Evolutionary conservation across 352 stramenopile genomes (phyloP), one percentile per base, ranked within the genome.

Genomic region (Blastocystis sp.): DNA sequence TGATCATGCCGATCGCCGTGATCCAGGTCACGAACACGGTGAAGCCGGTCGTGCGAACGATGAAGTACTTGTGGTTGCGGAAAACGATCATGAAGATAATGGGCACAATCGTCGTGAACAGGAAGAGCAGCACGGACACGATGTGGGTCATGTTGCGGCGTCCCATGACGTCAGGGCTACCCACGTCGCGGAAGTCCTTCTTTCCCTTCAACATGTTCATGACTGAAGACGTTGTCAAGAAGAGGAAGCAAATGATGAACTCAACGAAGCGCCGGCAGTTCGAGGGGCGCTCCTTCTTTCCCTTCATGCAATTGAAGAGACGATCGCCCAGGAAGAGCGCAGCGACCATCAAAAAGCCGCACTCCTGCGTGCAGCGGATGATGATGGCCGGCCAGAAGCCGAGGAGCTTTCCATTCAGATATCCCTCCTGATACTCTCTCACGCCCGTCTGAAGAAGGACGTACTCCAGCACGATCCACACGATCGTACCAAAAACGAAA

Each of bases 101-200:
- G 42, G 66, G 66, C 48, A 76, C 66, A 28, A 76, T 57, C 11
- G 66, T 76, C 48, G 66, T 76, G 38, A 76, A 59, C 40, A 76
- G 38, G 66, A 76, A 76, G 34, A 76, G 66, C 19, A 76, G 28
- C 11, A 76, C 66, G 3, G 66, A 76, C 4, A 76, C 66, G 28
- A 76, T 76, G 48, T 76, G 66, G 14, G 66, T 76, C 66, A 76
- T 76, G 48, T 76, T 76, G 52, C 66, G 66, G 54, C 66, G 66
- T 28, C 66, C 66, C n/a, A 48, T 59, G 4, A 76, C 66, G n/a
- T 76, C 66, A 14, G 42, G 9, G 24, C 66, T 76, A 3, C 66
- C 66, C 3, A 76, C 66, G 14, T 9, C 28, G 9, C 66, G 66
- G 21, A 59, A 24, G 40, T 76, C 66, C 66, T 76, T 76, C n/a